Conservation (phyloP, 2,329 filamentous ascomycete genomes). For the Colletotrichum sp. region DNA sequence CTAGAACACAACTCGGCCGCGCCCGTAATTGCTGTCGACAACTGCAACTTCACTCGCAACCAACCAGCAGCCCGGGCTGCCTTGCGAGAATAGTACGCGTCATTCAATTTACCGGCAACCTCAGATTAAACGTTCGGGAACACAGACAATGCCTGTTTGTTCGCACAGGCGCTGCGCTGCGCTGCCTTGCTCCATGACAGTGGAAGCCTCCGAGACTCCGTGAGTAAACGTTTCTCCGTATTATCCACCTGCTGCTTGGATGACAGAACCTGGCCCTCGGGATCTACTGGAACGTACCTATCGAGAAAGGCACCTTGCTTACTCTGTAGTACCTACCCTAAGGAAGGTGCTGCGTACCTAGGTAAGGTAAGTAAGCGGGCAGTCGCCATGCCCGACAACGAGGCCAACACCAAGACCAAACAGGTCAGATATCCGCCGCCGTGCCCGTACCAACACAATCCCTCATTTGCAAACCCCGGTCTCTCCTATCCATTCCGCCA, state of each 20-base stretch:
- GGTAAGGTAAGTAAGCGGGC: neutral
- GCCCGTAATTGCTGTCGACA: neutral
- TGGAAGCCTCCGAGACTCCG: neutral
- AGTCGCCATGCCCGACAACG: neutral
- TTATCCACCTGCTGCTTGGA: neutral
- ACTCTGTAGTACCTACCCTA: too few relatives aligned
- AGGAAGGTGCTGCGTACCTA: neutral
- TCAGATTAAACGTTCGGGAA: neutral
- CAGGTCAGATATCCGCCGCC: conserved; percentile 13
- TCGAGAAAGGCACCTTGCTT: neutral
- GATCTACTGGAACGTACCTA: neutral
- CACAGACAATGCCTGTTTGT: neutral
- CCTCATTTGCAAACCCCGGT: neutral
- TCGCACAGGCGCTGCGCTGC: neutral
- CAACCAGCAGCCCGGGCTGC: neutral
- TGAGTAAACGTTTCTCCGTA: neutral
- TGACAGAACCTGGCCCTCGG: neutral
- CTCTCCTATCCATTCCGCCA: neutral
- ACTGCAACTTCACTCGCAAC: neutral
- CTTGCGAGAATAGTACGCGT: neutral
- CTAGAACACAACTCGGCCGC: neutral
- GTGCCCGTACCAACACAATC: neutral
- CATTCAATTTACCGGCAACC: neutral
- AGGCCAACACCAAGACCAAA: conserved; percentile 8
- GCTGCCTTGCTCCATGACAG: neutral